Evolutionary conservation across 2,329 filamentous ascomycete species (phyloP).

Genomic region (Amesomyces nigricolor): DNA sequence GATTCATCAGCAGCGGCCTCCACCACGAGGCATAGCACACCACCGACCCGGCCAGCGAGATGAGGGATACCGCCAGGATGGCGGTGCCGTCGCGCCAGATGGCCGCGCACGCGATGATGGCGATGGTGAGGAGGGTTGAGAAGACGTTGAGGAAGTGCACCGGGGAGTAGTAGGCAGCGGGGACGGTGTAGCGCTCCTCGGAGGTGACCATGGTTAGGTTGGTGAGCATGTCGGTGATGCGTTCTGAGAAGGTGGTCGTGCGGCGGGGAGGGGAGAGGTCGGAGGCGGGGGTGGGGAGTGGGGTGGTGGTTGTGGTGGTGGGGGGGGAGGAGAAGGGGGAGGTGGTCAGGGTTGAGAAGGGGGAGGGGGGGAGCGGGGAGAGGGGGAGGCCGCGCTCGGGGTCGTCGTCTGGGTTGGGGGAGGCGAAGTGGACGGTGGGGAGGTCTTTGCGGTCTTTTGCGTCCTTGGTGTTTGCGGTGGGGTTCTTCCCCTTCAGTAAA

Average conservation of each 20-base stretch:
- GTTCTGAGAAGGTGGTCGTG: slow-evolving; percentile 37
- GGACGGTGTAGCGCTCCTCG: slow-evolving; percentile 41
- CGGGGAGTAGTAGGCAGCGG: slow-evolving; percentile 44
- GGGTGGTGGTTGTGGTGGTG: background rate
- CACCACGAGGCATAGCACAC: slow-evolving; percentile 54
- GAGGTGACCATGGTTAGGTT: slow-evolving; percentile 38
- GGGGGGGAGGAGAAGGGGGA: too few relatives aligned
- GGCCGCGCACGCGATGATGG: slow-evolving; percentile 41
- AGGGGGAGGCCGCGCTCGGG: background rate
- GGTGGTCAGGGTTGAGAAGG: too few relatives aligned
- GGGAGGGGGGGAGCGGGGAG: too few relatives aligned
- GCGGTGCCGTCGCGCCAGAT: slow-evolving; percentile 46
- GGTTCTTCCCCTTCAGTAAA: background rate
- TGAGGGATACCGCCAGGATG: slow-evolving; percentile 44
- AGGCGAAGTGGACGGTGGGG: background rate
- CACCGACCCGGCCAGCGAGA: slow-evolving; percentile 48
- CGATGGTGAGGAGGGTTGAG: slow-evolving; percentile 45
- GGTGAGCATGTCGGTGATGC: slow-evolving; percentile 39
- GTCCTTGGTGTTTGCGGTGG: background rate
- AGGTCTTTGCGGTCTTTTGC: background rate
- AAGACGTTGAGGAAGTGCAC: slow-evolving; percentile 48
- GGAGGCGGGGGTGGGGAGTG: slow-evolving; percentile 4
- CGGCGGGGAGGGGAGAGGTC: slow-evolving; percentile 20
- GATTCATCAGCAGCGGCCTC: slow-evolving; percentile 49
- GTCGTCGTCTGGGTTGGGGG: background rate